Evolutionary conservation across 116 monocot species (phyloP), one percentile per base, ranked within the genome.

Genomic region (Dioscorea cayenensis): DNA sequence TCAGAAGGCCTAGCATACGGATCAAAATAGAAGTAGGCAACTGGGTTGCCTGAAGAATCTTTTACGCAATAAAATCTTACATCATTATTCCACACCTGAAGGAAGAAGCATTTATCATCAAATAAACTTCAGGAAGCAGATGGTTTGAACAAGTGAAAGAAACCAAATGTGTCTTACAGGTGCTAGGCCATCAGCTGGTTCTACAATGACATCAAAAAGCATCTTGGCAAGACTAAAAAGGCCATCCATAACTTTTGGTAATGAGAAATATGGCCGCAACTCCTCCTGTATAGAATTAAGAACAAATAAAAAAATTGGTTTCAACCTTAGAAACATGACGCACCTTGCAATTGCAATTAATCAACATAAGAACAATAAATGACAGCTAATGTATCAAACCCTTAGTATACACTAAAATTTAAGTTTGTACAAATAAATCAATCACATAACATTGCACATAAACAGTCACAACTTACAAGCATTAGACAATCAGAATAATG

Each of bases 21-120:
- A 75, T 96, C 96, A 84, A 96, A 96, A 76, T 92, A 96, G 81
- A 96, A 92, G 66, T 96, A 90, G 20, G 96, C 92, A 79, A 92
- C 76, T 27, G 92, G 92, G 60, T 82, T 83, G 73, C 79, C 75
- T 43, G 81, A 87, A 77, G 83, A 79, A 81, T 96, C 90, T 86
- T 96, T 92, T 28, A 96, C 88, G 75, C 86, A 88, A 68, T 90
- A 96, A 72, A 96, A 96, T 80, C 79, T 85, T 51, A 92, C 92
- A 80, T 92, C 92, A 65, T 73, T 61, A 49, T 96, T 78, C 96
- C 96, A 96, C 17, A 96, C 92, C 96, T 96, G 55, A 73, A 61
- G 28, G 60, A 77, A 70, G 18, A 17, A 52, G 35, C 73, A 8
- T 11, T 9, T 28, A 51, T 12, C 43, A 43, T 43, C 38, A 43